A percentile compares a stretch with the other conserved stretches of the same genome.
Conservation (phyloP, 2,329 filamentous ascomycete genomes). For the Colletotrichum lentis region DNA sequence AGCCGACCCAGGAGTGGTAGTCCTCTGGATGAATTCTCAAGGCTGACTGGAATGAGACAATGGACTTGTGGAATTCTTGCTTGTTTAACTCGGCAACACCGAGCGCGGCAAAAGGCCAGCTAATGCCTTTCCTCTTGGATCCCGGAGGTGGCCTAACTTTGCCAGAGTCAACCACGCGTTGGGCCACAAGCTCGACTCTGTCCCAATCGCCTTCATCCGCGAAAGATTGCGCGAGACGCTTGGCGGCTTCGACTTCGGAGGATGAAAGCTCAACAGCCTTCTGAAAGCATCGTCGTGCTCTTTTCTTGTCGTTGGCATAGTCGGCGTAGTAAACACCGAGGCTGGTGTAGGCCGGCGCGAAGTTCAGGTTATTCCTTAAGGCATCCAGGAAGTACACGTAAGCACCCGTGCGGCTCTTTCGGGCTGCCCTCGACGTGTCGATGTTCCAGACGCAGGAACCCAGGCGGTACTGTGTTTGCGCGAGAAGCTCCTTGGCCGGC, state of each 20-base stretch:
- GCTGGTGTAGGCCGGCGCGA: conserved; percentile 89
- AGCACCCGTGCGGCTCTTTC: conserved; percentile 82
- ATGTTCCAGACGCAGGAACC: conserved; percentile 88
- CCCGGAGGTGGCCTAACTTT: conserved; percentile 89
- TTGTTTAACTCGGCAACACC: conserved; percentile 95
- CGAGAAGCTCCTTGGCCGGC: conserved; percentile 73
- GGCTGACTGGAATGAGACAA: conserved; percentile 90
- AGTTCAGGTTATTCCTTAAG: conserved; percentile 85
- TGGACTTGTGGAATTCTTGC: conserved; percentile 86
- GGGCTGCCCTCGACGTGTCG: conserved; percentile 74
- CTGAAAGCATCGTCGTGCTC: conserved; percentile 92
- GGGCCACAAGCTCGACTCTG: conserved; percentile 89
- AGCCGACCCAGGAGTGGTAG: conserved; percentile 94
- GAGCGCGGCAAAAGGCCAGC: conserved; percentile 94
- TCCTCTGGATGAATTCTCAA: conserved; percentile 83
- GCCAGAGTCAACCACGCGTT: conserved; percentile 92
- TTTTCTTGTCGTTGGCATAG: conserved; percentile 84
- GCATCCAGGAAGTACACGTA: conserved; percentile 85
- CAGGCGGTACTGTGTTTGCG: conserved; percentile 86
- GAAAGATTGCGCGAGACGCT: conserved; percentile 84
- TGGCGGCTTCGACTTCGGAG: conserved; percentile 84
- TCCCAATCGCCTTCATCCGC: conserved; percentile 95
- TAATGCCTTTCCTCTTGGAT: conserved; percentile 90
- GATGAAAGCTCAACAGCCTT: conserved; percentile 94
- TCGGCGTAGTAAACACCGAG: conserved; percentile 91